These are phyloP conservation scores for Mucuna pruriens DNA, from an alignment of 306 rosid genomes.

Conservation along the genomic window DNA sequence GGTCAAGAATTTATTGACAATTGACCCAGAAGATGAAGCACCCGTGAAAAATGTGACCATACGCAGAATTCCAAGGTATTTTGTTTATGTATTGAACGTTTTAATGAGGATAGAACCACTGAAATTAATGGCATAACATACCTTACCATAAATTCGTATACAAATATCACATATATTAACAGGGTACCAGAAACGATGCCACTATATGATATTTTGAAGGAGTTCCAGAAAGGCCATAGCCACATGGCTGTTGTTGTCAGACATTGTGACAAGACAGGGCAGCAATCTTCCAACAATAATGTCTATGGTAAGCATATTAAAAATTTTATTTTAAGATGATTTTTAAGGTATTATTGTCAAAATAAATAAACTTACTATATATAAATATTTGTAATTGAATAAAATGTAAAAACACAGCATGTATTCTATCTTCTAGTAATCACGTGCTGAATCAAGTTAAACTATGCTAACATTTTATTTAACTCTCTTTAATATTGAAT, in stretches of 20 bases:
- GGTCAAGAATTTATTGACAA: constrained; percentile 86
- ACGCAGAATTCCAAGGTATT: constrained; percentile 90
- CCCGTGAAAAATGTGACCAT: constrained; percentile 85
- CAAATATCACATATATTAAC: constrained; percentile 12
- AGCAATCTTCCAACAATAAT: constrained; percentile 42
- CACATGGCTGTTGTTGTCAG: constrained; percentile 93
- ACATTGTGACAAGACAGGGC: constrained; percentile 46
- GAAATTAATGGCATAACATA: neutral
- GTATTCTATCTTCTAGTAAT: too few species aligned
- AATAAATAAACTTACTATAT: too few species aligned
- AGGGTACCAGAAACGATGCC: constrained; percentile 84
- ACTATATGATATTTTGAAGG: constrained; percentile 87
- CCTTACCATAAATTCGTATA: constrained; percentile 3
- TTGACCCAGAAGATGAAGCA: constrained; percentile 73
- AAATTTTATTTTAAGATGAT: too few species aligned
- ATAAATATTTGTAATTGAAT: too few species aligned
- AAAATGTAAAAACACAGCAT: too few species aligned
- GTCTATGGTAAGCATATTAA: constrained; percentile 58
- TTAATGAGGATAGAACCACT: neutral
- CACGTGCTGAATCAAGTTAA: constrained; percentile 1
- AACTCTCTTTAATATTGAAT: neutral
- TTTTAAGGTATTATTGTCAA: too few species aligned
- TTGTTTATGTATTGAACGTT: neutral
- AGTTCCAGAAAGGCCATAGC: constrained; percentile 96
- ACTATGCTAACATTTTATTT: neutral